Conservation (phyloP, 2,329 filamentous ascomycete species). For the Hypoxylon sp. region DNA sequence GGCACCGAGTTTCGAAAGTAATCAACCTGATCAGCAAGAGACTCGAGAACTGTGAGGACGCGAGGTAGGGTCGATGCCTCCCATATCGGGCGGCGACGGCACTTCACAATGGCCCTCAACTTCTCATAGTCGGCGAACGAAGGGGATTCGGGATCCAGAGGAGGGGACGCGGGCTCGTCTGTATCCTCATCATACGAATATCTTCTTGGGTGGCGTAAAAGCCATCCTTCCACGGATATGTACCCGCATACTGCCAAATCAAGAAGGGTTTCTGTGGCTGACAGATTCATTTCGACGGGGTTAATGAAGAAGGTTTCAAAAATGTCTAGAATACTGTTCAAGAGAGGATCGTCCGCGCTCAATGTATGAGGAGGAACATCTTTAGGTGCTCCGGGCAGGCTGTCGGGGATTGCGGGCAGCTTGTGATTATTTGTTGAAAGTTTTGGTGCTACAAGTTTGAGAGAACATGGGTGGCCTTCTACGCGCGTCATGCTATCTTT, state of each 20-base stretch:
- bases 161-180: slow-evolving; percentile 44
- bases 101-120: slow-evolving; percentile 64
- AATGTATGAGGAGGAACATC: slow-evolving; percentile 74
- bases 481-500: slow-evolving; percentile 78
- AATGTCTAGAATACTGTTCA: slow-evolving; percentile 77
- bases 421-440: slow-evolving; percentile 70
- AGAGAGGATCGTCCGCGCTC: slow-evolving; percentile 72
- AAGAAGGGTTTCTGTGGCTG: slow-evolving; percentile 85
- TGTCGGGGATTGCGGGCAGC: slow-evolving; percentile 68
- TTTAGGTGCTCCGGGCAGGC: slow-evolving; percentile 71
- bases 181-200: slow-evolving; percentile 70
- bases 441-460: slow-evolving; percentile 76
- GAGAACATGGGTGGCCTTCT: slow-evolving; percentile 80
- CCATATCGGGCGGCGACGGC: slow-evolving; percentile 69
- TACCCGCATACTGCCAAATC: slow-evolving; percentile 88
- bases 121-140: slow-evolving; percentile 59
- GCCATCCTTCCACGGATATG: slow-evolving; percentile 90
- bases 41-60: slow-evolving; percentile 71
- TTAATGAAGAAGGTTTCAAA: slow-evolving; percentile 89
- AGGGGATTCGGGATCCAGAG: slow-evolving; percentile 44
- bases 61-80: slow-evolving; percentile 64
- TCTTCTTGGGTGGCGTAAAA: slow-evolving; percentile 79
- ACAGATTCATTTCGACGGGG: slow-evolving; percentile 90
- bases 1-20: slow-evolving; percentile 75
- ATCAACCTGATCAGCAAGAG: slow-evolving; percentile 73